Evolutionary conservation across 2,329 filamentous ascomycete genomes (phyloP).

Genomic region (Diaporthe citri): DNA sequence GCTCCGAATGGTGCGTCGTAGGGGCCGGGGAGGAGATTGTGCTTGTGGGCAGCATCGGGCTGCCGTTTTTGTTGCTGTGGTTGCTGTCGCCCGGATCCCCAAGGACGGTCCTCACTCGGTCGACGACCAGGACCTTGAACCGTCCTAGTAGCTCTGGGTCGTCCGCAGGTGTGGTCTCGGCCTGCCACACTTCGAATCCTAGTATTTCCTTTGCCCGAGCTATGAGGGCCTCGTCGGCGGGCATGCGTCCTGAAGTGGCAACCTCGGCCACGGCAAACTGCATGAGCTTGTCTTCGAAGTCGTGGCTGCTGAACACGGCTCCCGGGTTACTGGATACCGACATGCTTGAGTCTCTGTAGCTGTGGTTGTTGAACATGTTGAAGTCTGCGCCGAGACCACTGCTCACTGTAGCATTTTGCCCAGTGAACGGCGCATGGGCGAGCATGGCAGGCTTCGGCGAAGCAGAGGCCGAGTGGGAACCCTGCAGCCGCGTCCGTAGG

Average conservation of each 20-base stretch:
- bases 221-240: constrained; percentile 61
- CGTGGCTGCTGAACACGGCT: constrained; percentile 68
- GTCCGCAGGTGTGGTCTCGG: constrained; percentile 65
- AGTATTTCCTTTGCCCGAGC: constrained; percentile 63
- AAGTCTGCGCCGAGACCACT: not conserved
- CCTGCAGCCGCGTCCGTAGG: constrained; percentile 1
- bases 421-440: constrained; percentile 51
- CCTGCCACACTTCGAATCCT: constrained; percentile 45
- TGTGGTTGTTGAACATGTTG: not conserved
- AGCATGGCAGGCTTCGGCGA: constrained; percentile 47
- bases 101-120: constrained; percentile 44
- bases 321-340: constrained; percentile 45
- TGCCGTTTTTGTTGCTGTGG: constrained; percentile 1
- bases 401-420: constrained; percentile 5
- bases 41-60: not conserved
- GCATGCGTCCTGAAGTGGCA: constrained; percentile 55
- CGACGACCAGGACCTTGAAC: constrained; percentile 63
- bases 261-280: constrained; percentile 61
- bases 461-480: constrained; percentile 63
- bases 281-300: constrained; percentile 67
- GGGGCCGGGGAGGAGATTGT: constrained; percentile 5
- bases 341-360: constrained; percentile 39
- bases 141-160: constrained; percentile 64
- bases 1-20: constrained; percentile 14
- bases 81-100: constrained; percentile 21